Conservation (phyloP, 2,329 filamentous ascomycete species). For the Trichoderma harzianum region DNA sequence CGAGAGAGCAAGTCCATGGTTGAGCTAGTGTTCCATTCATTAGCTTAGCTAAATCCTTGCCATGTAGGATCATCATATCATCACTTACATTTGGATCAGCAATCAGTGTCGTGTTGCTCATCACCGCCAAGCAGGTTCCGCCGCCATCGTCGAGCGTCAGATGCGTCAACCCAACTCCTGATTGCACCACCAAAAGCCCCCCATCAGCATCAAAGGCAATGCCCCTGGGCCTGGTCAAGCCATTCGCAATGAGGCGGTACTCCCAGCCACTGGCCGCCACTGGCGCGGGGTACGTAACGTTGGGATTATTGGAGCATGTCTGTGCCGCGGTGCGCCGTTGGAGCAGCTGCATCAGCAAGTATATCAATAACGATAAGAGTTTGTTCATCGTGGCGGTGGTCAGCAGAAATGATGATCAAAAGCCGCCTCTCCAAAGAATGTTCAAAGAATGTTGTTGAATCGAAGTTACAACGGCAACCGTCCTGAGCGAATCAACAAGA, state of each 20-base stretch:
- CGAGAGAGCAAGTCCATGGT: conserved; percentile 54
- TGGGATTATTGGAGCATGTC: conserved; percentile 35
- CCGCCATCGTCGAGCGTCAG: conserved; percentile 41
- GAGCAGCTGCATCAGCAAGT: not conserved
- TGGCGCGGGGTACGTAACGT: conserved; percentile 36
- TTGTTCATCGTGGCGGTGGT: not conserved
- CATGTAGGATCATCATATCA: not conserved
- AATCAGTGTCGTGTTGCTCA: conserved; percentile 36
- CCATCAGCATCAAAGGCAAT: conserved; percentile 46
- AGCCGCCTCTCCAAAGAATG: not conserved
- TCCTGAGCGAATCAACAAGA: not conserved
- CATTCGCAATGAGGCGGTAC: conserved; percentile 41
- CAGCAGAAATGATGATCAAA: not conserved
- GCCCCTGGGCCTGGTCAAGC: conserved; percentile 41
- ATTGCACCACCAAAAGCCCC: conserved; percentile 45
- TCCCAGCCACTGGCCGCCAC: conserved; percentile 42
- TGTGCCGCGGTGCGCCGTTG: not conserved
- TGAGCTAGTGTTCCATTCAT: conserved; percentile 41
- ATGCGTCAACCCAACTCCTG: conserved; percentile 40
- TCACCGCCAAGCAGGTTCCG: conserved; percentile 40
- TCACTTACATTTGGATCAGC: conserved; percentile 34
- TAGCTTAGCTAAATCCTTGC: not conserved
- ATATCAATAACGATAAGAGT: not conserved
- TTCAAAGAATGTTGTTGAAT: not conserved
- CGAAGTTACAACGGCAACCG: not conserved